These are phyloP conservation scores for Phytophthora pisi DNA, from an alignment of 352 stramenopile species.

Conservation along the genomic window DNA sequence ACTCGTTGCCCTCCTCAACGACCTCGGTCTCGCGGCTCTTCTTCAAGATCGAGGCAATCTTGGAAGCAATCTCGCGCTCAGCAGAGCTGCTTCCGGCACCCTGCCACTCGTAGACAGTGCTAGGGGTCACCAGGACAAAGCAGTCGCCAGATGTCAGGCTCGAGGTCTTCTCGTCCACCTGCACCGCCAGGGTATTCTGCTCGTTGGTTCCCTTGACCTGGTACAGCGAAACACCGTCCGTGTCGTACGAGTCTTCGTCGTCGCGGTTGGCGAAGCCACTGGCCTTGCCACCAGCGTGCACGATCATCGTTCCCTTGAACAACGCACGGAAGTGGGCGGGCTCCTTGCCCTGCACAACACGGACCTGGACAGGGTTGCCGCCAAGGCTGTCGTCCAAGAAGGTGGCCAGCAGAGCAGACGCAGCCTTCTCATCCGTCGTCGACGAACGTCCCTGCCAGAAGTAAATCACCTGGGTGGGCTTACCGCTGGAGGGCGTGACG, in stretches of 20 bases:
- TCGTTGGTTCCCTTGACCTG: conserved; percentile 90
- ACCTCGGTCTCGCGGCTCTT: conserved; percentile 57
- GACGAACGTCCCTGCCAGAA: conserved; percentile 92
- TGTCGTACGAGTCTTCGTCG: conserved; percentile 86
- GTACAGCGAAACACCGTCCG: conserved; percentile 87
- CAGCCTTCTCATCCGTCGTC: conserved; percentile 88
- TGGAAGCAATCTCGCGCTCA: conserved; percentile 67
- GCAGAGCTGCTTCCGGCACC: conserved; percentile 68
- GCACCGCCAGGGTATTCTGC: conserved; percentile 87
- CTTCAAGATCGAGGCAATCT: conserved; percentile 62
- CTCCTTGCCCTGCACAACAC: conserved; percentile 89
- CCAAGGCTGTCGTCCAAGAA: conserved; percentile 88
- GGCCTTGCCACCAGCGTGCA: conserved; percentile 89
- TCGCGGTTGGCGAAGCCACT: conserved; percentile 88
- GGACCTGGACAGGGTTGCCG: conserved; percentile 84
- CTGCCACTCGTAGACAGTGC: conserved; percentile 80
- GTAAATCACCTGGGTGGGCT: conserved; percentile 89
- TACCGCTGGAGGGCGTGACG: conserved; percentile 64
- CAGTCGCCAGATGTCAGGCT: conserved; percentile 90
- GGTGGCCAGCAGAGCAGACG: conserved; percentile 64
- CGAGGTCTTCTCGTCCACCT: conserved; percentile 77
- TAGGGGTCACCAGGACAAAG: conserved; percentile 84
- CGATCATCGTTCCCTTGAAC: conserved; percentile 92
- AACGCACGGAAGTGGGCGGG: conserved; percentile 87
- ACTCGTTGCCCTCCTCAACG: conserved; percentile 67